Conservation (phyloP, 2,329 filamentous ascomycete genomes). For the Chaetoscypha palmicola region DNA sequence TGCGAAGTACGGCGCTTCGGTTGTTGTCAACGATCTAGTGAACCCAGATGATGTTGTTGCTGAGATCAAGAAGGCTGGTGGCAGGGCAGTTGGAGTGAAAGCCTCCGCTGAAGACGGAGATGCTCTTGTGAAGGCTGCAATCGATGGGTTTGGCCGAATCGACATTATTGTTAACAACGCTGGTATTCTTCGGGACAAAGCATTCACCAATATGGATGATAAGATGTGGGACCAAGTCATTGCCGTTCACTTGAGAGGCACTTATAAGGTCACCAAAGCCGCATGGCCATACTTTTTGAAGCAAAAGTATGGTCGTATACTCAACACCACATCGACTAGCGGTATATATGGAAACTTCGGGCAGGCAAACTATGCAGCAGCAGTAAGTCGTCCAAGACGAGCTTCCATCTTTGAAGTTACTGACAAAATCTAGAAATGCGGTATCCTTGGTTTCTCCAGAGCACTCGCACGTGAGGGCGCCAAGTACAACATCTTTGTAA, state of each 20-base stretch:
- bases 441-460: slow-evolving; percentile 91
- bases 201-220: slow-evolving; percentile 96
- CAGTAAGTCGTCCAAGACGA: too few species aligned
- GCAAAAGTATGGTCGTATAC: slow-evolving; percentile 94
- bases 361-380: slow-evolving; percentile 93
- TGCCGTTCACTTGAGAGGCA: slow-evolving; percentile 87
- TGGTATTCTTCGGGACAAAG: slow-evolving; percentile 95
- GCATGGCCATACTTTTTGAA: slow-evolving; percentile 97
- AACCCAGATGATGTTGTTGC: slow-evolving; percentile 85
- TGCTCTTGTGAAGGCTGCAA: slow-evolving; percentile 81
- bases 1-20: slow-evolving; percentile 71
- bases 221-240: slow-evolving; percentile 86
- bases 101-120: slow-evolving; percentile 91
- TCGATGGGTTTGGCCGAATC: slow-evolving; percentile 87
- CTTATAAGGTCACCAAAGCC: slow-evolving; percentile 94
- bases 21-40: slow-evolving; percentile 94
- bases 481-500: slow-evolving; percentile 98
- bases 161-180: slow-evolving; percentile 98
- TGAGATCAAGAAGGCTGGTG: slow-evolving; percentile 85
- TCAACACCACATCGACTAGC: slow-evolving; percentile 95
- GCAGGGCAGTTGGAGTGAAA: slow-evolving; percentile 87
- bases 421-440: slow-evolving; percentile 66
- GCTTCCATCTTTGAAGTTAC: too few species aligned
- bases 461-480: slow-evolving; percentile 86
- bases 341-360: slow-evolving; percentile 99